Conservation (phyloP, 805 yeast species). For the Metschnikowia corniflorae region DNA sequence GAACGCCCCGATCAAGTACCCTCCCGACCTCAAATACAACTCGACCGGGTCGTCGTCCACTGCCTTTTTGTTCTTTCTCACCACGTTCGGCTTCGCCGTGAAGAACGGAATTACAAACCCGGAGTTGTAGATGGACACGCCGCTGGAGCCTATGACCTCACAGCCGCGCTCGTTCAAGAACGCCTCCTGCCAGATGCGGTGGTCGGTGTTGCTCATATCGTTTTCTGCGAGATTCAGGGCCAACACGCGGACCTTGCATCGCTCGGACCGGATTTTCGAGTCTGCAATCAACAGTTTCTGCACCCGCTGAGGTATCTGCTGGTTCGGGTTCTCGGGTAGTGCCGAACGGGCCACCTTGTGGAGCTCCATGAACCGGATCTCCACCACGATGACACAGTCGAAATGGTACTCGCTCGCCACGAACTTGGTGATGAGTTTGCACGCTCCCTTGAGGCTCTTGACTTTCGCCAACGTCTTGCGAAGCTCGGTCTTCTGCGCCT, state of each 20-base stretch:
- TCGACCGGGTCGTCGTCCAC: constrained; percentile 4
- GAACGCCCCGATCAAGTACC: constrained; percentile 45
- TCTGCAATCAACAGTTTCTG: constrained; percentile 6
- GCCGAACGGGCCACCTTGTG: constrained; percentile 18
- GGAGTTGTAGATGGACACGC: constrained; percentile 34
- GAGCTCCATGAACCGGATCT: constrained; percentile 47
- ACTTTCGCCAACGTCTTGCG: constrained; percentile 28
- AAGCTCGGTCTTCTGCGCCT: constrained; percentile 4
- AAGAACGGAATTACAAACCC: constrained; percentile 56
- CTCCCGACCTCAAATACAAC: constrained; percentile 21
- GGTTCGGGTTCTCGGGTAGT: constrained; percentile 1
- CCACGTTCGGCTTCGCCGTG: constrained; percentile 39
- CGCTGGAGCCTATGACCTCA: constrained; percentile 32
- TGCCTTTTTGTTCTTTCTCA: constrained; percentile 1
- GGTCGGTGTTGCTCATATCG: constrained; percentile 29
- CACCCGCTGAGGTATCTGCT: constrained; percentile 11
- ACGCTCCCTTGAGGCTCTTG: constrained; percentile 45
- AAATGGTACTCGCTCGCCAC: constrained; percentile 32
- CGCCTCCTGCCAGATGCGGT: constrained; percentile 40
- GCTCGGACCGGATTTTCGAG: constrained; percentile 4
- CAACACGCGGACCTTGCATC: constrained; percentile 37
- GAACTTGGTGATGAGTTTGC: constrained; percentile 35
- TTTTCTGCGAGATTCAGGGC: constrained; percentile 36
- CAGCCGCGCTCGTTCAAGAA: constrained; percentile 54
- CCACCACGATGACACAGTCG: constrained; percentile 49